Conservation (phyloP, 2,329 filamentous ascomycete species). For the Aspergillus sp. region DNA sequence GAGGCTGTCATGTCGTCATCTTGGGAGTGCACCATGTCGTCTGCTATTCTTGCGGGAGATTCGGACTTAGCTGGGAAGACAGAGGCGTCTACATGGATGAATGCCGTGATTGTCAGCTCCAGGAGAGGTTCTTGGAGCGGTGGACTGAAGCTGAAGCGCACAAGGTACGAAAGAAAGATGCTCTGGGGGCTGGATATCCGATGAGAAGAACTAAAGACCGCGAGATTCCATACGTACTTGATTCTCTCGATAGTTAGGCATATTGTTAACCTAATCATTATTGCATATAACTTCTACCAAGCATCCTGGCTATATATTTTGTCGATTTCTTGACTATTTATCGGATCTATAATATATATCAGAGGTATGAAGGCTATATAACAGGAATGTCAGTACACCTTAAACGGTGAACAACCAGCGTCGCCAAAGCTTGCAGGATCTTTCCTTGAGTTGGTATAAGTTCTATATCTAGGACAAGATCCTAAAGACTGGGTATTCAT, state of each 20-base stretch:
- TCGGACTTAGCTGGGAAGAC: background rate
- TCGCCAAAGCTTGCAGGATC: background rate
- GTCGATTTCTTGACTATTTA: no score
- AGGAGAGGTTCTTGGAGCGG: background rate
- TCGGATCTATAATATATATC: no score
- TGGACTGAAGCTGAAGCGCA: background rate
- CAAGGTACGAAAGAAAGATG: background rate
- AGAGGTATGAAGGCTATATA: background rate
- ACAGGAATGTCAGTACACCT: background rate
- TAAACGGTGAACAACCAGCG: background rate
- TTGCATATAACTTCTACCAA: no score
- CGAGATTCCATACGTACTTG: no score
- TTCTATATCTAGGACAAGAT: background rate
- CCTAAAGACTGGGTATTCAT: constrained; percentile 4
- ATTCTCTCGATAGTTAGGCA: no score
- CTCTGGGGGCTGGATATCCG: background rate
- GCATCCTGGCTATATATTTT: no score
- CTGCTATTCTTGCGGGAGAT: background rate
- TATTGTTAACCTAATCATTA: no score
- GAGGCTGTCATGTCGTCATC: background rate
- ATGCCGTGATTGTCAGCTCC: background rate
- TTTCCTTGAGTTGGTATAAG: background rate
- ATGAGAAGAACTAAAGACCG: background rate
- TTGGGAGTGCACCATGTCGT: background rate
- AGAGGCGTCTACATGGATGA: background rate